Evolutionary conservation across 208 protist species (phyloP).

Genomic region (Crithidia brevicula): DNA sequence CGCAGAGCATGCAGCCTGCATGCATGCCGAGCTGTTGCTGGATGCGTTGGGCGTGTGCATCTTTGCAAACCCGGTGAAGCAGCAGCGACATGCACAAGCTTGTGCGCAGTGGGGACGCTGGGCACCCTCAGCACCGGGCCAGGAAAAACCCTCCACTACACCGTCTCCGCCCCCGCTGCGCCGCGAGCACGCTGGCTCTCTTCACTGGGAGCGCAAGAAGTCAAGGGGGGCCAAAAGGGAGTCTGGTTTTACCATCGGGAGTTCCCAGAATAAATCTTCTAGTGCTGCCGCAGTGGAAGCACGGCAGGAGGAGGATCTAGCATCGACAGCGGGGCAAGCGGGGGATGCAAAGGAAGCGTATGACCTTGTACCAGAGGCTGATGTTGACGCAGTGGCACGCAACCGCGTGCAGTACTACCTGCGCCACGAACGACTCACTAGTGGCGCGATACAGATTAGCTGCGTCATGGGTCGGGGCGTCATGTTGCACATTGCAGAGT

Average conservation of each 20-base stretch:
- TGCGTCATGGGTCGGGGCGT: slow-evolving; percentile 23
- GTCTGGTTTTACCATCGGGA: not conserved
- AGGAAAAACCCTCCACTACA: slow-evolving; percentile 43
- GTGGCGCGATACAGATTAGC: slow-evolving; percentile 15
- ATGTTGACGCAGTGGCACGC: slow-evolving; percentile 70
- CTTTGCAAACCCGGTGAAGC: slow-evolving; percentile 56
- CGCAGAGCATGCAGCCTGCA: slow-evolving; percentile 78
- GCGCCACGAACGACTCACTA: slow-evolving; percentile 39
- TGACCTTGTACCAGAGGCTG: too few relatives aligned
- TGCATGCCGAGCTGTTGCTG: slow-evolving; percentile 92
- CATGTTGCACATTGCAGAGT: slow-evolving; percentile 53
- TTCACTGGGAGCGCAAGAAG: slow-evolving; percentile 66
- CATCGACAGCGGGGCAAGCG: too few relatives aligned
- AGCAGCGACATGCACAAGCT: slow-evolving; percentile 61
- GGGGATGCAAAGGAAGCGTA: too few relatives aligned
- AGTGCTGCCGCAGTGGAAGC: too few relatives aligned
- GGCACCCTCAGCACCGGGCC: slow-evolving; percentile 35
- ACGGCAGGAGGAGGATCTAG: too few relatives aligned
- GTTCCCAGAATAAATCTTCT: too few relatives aligned
- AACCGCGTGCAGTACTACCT: slow-evolving; percentile 86
- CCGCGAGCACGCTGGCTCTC: slow-evolving; percentile 57
- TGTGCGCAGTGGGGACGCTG: slow-evolving; percentile 68
- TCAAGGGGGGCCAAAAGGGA: slow-evolving; percentile 6
- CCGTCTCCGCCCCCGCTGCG: slow-evolving; percentile 79
- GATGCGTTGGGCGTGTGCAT: slow-evolving; percentile 85